Conservation (phyloP, 2,329 filamentous ascomycete species). For the Aureobasidium subglaciale region DNA sequence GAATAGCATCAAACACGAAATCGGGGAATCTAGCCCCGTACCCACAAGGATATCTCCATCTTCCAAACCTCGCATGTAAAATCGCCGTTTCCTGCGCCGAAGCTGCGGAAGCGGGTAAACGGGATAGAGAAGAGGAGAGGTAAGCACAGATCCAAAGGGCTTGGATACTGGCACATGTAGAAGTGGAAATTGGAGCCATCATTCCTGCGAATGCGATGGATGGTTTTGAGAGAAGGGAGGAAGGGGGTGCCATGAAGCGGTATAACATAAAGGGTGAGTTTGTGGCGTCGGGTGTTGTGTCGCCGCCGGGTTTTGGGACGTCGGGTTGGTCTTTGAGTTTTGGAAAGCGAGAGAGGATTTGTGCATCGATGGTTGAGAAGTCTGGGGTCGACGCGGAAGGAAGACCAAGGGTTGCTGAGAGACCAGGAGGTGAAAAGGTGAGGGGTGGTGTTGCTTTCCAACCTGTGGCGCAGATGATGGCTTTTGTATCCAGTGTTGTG, state of each 20-base stretch:
- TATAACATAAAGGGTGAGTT: constrained; percentile 32
- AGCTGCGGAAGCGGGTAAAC: constrained; percentile 25
- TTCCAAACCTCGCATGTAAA: constrained; percentile 61
- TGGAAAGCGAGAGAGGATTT: constrained; percentile 49
- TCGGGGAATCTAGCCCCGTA: constrained; percentile 58
- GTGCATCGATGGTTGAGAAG: constrained; percentile 38
- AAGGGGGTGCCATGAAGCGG: constrained; percentile 38
- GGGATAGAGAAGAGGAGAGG: constrained; percentile 42
- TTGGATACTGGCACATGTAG: constrained; percentile 34
- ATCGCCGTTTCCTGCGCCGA: constrained; percentile 42
- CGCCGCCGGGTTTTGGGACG: neutral
- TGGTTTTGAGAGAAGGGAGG: constrained; percentile 23
- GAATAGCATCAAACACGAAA: constrained; percentile 69
- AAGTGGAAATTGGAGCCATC: constrained; percentile 31
- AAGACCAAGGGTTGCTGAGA: neutral
- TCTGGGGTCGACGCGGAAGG: constrained; percentile 26
- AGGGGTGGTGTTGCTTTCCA: constrained; percentile 48
- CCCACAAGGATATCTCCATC: constrained; percentile 61
- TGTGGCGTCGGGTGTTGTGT: neutral
- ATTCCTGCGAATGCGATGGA: constrained; percentile 37
- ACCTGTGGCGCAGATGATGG: constrained; percentile 50
- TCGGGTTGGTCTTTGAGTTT: constrained; percentile 45
- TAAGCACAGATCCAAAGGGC: constrained; percentile 52
- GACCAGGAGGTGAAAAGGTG: neutral
- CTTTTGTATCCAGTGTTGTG: constrained; percentile 40